phyloP scores from a whole-genome alignment of 495 filamentous ascomycete species.

The Parathielavia appendiculata region DNA sequence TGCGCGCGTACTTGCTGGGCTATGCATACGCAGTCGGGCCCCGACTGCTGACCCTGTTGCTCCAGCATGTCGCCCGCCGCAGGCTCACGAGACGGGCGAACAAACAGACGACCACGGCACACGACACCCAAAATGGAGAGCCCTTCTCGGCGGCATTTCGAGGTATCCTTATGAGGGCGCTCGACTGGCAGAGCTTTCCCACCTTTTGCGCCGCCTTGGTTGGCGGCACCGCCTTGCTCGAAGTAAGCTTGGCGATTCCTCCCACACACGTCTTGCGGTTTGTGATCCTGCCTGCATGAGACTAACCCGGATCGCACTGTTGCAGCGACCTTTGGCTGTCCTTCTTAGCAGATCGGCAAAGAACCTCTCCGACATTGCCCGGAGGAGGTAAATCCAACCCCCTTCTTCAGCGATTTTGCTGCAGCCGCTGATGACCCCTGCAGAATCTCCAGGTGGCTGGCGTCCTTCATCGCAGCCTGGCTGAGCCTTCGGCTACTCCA shows the following conservation, averaged over 20 bases:
- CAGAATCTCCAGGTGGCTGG: slow-evolving; percentile 45
- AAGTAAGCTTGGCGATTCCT: slow-evolving; percentile 32
- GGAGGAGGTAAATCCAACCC: slow-evolving; percentile 28
- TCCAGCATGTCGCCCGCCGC: slow-evolving; percentile 37
- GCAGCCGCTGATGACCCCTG: not conserved
- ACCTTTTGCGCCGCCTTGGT: slow-evolving; percentile 74
- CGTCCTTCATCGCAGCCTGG: slow-evolving; percentile 49
- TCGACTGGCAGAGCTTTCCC: slow-evolving; percentile 62
- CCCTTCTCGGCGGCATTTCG: slow-evolving; percentile 39
- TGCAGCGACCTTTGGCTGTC: slow-evolving; percentile 30
- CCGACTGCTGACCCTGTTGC: slow-evolving; percentile 53
- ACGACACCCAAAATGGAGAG: slow-evolving; percentile 15
- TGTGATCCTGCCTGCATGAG: not conserved
- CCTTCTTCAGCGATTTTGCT: not conserved
- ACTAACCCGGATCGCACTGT: slow-evolving; percentile 6
- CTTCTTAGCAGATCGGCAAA: slow-evolving; percentile 23
- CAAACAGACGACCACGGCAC: slow-evolving; percentile 28
- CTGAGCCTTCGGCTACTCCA: slow-evolving; percentile 45
- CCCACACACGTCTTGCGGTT: not conserved
- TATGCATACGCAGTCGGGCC: slow-evolving; percentile 68
- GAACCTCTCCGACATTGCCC: slow-evolving; percentile 27
- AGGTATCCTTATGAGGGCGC: slow-evolving; percentile 42
- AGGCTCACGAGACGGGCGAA: slow-evolving; percentile 45
- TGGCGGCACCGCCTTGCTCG: slow-evolving; percentile 71
- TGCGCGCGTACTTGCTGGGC: slow-evolving; percentile 70